These are phyloP conservation scores for Brassica hybrid DNA, from an alignment of 441 rosid genomes.

Conservation along the genomic window DNA sequence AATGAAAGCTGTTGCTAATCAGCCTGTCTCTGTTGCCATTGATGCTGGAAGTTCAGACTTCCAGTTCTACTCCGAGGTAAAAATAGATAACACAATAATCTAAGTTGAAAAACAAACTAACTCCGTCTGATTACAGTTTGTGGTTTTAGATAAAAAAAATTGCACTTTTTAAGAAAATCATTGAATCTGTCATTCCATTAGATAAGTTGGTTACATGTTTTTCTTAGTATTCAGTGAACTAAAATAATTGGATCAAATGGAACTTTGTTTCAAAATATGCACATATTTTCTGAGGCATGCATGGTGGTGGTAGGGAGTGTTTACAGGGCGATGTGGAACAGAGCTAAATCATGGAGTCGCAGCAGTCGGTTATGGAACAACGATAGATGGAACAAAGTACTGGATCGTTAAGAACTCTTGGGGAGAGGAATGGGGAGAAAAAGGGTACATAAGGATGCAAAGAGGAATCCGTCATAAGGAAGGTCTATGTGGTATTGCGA, in stretches of 20 bases:
- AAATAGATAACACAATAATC: neutral
- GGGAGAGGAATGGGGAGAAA: slow-evolving; percentile 49
- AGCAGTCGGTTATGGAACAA: slow-evolving; percentile 42
- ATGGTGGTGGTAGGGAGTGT: slow-evolving; percentile 36
- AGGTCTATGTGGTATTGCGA: slow-evolving; percentile 47
- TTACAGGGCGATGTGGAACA: slow-evolving; percentile 41
- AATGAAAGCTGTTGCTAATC: slow-evolving; percentile 52
- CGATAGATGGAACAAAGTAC: slow-evolving; percentile 43
- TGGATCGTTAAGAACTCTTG: slow-evolving; percentile 49
- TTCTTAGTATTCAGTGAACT: neutral
- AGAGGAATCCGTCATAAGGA: slow-evolving; percentile 32
- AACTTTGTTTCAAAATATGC: neutral
- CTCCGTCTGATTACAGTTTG: neutral
- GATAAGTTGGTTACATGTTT: neutral
- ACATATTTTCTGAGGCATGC: slow-evolving; percentile 15
- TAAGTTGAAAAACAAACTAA: neutral
- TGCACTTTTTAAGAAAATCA: neutral
- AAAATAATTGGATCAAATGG: neutral
- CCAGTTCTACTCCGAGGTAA: slow-evolving; percentile 48
- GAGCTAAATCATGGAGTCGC: slow-evolving; percentile 46
- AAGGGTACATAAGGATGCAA: slow-evolving; percentile 41
- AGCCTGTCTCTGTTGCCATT: slow-evolving; percentile 49
- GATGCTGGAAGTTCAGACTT: slow-evolving; percentile 51
- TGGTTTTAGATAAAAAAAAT: neutral
- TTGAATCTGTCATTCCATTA: neutral